phyloP scores from a whole-genome alignment of 139 green algal species.

The Chlamydomonas sp. region DNA sequence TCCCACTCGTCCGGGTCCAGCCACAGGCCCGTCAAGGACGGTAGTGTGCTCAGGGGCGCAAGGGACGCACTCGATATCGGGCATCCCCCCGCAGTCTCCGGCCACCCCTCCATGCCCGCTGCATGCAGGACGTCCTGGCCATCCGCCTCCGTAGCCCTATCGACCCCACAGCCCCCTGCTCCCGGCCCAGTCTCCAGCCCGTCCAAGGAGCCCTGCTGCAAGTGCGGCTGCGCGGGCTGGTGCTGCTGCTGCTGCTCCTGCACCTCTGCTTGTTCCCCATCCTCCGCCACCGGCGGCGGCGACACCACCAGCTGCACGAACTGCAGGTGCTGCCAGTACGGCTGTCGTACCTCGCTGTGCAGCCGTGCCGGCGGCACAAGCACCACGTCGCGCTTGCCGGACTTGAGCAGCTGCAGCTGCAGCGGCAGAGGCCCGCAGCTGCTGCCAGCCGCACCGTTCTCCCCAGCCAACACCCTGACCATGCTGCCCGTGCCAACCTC shows the following conservation, averaged over 20 bases:
- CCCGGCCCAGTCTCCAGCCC: no score
- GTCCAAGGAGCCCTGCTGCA: no score
- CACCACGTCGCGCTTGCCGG: background rate
- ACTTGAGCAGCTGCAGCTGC: slow-evolving; percentile 20
- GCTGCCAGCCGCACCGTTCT: background rate
- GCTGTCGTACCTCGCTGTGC: background rate
- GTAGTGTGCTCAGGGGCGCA: background rate
- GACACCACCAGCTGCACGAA: slow-evolving; percentile 23
- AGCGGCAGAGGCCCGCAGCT: background rate
- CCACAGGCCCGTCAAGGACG: background rate
- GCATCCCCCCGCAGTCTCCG: background rate
- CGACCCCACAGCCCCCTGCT: no score
- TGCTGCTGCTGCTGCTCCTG: no score
- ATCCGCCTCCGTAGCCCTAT: no score
- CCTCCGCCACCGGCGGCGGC: background rate
- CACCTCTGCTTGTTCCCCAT: background rate
- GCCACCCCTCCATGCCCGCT: no score
- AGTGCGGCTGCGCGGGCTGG: no score
- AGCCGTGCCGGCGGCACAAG: background rate
- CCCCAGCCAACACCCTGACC: background rate
- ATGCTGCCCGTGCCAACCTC: no score
- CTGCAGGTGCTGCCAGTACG: slow-evolving; percentile 14
- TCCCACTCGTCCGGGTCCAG: slow-evolving; percentile 12
- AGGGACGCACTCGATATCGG: background rate
- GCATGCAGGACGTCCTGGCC: no score